phyloP scores from a whole-genome alignment of 202 grass and related monocot genomes.

The Brachypodium distachyon region DNA sequence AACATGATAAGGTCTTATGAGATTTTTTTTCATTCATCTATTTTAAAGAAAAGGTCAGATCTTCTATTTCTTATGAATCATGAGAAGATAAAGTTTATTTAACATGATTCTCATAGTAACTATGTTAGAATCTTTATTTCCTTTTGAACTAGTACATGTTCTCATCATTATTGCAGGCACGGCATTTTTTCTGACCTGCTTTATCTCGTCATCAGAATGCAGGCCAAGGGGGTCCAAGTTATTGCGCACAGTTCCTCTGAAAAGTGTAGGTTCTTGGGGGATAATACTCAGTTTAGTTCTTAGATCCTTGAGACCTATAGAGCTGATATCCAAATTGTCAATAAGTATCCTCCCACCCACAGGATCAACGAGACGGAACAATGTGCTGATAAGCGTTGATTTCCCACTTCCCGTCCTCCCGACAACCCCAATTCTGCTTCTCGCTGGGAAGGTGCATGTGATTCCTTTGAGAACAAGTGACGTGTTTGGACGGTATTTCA shows the following conservation, averaged over 20 bases:
- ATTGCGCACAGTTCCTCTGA: slow-evolving; percentile 72
- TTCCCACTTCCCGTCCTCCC: slow-evolving; percentile 92
- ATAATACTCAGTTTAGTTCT: slow-evolving; percentile 98
- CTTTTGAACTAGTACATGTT: neutral
- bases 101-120: neutral
- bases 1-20: neutral
- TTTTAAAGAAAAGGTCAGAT: neutral
- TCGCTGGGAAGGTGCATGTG: slow-evolving; percentile 62
- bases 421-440: slow-evolving; percentile 81
- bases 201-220: slow-evolving; percentile 86
- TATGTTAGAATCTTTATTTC: neutral
- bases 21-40: neutral
- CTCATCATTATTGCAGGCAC: neutral
- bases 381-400: slow-evolving; percentile 82
- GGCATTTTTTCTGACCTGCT: slow-evolving; percentile 57
- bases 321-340: slow-evolving; percentile 80
- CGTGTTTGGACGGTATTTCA: slow-evolving; percentile 65
- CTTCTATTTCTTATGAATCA: neutral
- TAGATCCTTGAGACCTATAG: slow-evolving; percentile 82
- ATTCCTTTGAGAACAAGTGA: slow-evolving; percentile 94
- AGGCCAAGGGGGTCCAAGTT: slow-evolving; percentile 86
- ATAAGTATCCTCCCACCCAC: slow-evolving; percentile 69
- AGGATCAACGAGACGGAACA: slow-evolving; percentile 88
- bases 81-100: neutral
- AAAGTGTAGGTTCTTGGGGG: slow-evolving; percentile 92